phyloP scores from a whole-genome alignment of 2,329 filamentous ascomycete genomes.

The Penicillium brasilianum region DNA sequence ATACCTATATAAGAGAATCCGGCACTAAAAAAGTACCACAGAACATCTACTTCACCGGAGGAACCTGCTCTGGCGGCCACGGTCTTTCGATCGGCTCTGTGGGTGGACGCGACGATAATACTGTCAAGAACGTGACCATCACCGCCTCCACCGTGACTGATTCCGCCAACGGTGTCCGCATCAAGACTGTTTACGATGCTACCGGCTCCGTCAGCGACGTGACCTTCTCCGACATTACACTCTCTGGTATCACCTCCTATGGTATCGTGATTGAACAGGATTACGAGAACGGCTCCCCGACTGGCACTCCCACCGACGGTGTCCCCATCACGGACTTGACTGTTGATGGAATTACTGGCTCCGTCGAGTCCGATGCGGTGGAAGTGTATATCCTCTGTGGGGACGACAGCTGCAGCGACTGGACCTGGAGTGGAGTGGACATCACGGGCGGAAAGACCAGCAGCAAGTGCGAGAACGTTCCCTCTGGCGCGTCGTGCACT shows the following conservation, averaged over 20 bases:
- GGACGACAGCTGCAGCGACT: conserved; percentile 57
- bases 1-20: background rate
- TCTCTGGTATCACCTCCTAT: conserved; percentile 58
- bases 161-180: conserved; percentile 23
- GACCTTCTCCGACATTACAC: conserved; percentile 59
- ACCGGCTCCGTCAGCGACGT: conserved; percentile 59
- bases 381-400: conserved; percentile 63
- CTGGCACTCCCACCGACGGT: conserved; percentile 44
- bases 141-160: conserved; percentile 12
- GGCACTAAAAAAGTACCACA: conserved; percentile 11
- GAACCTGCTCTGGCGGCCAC: conserved; percentile 44
- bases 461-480: conserved; percentile 49
- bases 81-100: conserved; percentile 65
- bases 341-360: conserved; percentile 36
- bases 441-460: conserved; percentile 59
- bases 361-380: conserved; percentile 40
- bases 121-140: conserved; percentile 55
- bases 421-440: conserved; percentile 57
- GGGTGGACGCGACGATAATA: conserved; percentile 61
- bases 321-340: conserved; percentile 49
- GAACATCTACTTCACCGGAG: conserved; percentile 38
- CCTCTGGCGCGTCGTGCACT: conserved; percentile 42
- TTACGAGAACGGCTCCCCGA: conserved; percentile 56
- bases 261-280: conserved; percentile 62
- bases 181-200: conserved; percentile 59